phyloP scores from a whole-genome alignment of 306 rosid species.

The Dryas drummondii region DNA sequence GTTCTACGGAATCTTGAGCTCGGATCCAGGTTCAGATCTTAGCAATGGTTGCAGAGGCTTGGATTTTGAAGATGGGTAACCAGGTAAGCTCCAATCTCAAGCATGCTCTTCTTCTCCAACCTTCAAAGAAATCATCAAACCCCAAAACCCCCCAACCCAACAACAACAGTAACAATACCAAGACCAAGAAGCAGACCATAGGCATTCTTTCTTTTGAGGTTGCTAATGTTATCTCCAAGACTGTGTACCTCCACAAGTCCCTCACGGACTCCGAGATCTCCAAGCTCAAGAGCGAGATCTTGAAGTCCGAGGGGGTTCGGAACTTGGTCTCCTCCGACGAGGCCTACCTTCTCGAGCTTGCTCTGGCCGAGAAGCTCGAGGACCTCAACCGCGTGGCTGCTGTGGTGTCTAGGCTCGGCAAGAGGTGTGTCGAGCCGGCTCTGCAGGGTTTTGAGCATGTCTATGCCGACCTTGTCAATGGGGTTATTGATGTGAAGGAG shows the following conservation, averaged over 20 bases:
- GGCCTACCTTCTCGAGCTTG: constrained; percentile 75
- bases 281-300: constrained; percentile 79
- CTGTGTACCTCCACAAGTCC: constrained; percentile 70
- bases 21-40: constrained; percentile 8
- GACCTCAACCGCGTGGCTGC: constrained; percentile 77
- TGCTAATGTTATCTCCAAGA: constrained; percentile 87
- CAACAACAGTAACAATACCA: constrained; percentile 17
- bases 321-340: constrained; percentile 74
- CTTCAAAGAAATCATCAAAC: constrained; percentile 52
- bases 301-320: constrained; percentile 62
- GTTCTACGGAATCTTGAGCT: constrained; percentile 1
- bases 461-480: constrained; percentile 65
- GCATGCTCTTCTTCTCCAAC: constrained; percentile 70
- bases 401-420: constrained; percentile 87
- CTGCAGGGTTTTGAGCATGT: constrained; percentile 97
- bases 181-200: constrained; percentile 43
- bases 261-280: constrained; percentile 71
- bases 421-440: constrained; percentile 77
- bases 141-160: constrained; percentile 29
- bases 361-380: constrained; percentile 78
- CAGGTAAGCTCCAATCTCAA: constrained; percentile 87
- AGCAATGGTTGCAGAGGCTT: constrained; percentile 92
- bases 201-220: constrained; percentile 97
- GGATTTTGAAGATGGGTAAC: constrained; percentile 94
- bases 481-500: constrained; percentile 77